Conservation (phyloP, 1,139 yeast genomes). For the Suhomyces wounanorum region DNA sequence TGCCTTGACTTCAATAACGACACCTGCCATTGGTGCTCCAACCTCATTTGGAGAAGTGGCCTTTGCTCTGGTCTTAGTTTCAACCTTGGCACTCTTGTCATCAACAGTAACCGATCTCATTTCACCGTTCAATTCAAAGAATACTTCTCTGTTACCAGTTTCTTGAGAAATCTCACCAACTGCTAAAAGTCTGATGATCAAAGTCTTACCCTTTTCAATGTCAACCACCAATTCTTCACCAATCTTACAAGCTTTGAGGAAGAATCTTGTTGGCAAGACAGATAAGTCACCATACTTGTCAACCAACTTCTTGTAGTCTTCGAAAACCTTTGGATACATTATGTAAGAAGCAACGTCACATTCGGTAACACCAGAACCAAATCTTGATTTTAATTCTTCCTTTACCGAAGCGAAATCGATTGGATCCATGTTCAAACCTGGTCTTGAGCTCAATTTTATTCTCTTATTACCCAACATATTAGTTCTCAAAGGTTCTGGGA, state of each 20-base stretch:
- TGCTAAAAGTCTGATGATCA: conserved; percentile 89
- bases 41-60: conserved; percentile 92
- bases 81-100: conserved; percentile 84
- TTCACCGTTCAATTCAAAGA: conserved; percentile 97
- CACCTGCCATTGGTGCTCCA: conserved; percentile 99
- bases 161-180: conserved; percentile 83
- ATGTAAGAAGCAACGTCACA: conserved; percentile 91
- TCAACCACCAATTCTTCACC: conserved; percentile 89
- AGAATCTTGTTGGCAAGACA: conserved; percentile 87
- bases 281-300: conserved; percentile 91
- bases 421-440: conserved; percentile 87
- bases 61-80: conserved; percentile 83
- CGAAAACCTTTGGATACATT: conserved; percentile 98
- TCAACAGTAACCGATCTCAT: conserved; percentile 92
- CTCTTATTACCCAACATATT: conserved; percentile 83
- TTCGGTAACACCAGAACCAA: conserved; percentile 65
- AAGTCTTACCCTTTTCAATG: conserved; percentile 91
- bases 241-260: conserved; percentile 81
- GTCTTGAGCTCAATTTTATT: conserved; percentile 83
- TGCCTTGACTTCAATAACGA: conserved; percentile 89
- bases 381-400: conserved; percentile 69
- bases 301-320: conserved; percentile 71
- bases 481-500: conserved; percentile 98
- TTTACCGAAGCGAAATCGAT: conserved; percentile 71
- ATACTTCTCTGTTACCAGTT: conserved; percentile 93